phyloP scores from a whole-genome alignment of 2,329 filamentous ascomycete species.

The Pyrenophora graminea region DNA sequence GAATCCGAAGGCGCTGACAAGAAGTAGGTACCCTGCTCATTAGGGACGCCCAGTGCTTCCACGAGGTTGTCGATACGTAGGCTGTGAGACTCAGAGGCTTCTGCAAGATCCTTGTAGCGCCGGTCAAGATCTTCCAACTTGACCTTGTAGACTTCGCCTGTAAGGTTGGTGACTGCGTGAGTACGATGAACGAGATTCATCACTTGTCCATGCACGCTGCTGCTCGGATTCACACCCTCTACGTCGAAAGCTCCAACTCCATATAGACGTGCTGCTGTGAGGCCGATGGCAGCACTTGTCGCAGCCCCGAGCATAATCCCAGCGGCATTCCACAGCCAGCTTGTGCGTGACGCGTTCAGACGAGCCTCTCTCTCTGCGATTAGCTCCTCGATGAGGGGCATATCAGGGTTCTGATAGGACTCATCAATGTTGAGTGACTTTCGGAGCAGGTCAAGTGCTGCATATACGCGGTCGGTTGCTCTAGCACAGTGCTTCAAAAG shows the following conservation, averaged over 20 bases:
- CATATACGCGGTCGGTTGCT: constrained; percentile 20
- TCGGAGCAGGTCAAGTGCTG: constrained; percentile 19
- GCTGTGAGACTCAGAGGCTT: constrained; percentile 9
- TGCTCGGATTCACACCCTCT: not conserved
- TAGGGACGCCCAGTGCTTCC: constrained; percentile 29
- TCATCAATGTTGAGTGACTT: not conserved
- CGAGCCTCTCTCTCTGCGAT: constrained; percentile 1
- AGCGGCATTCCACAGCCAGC: not conserved
- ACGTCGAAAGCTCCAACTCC: not conserved
- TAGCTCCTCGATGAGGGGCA: not conserved
- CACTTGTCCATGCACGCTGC: constrained; percentile 4
- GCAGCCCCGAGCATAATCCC: not conserved
- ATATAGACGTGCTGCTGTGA: not conserved
- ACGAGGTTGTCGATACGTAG: constrained; percentile 31
- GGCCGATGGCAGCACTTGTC: not conserved
- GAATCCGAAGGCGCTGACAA: not conserved
- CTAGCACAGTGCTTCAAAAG: constrained; percentile 19
- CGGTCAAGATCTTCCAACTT: constrained; percentile 14
- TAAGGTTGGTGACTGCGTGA: constrained; percentile 13
- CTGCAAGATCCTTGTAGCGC: constrained; percentile 8
- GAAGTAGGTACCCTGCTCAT: constrained; percentile 26
- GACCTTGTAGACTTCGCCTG: constrained; percentile 11
- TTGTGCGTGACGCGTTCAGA: not conserved
- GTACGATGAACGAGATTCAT: constrained; percentile 14
- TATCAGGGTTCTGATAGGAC: not conserved